Evolutionary conservation across 1,284 basidiomycete species (phyloP).

Genomic region (Austroboletus niveus): DNA sequence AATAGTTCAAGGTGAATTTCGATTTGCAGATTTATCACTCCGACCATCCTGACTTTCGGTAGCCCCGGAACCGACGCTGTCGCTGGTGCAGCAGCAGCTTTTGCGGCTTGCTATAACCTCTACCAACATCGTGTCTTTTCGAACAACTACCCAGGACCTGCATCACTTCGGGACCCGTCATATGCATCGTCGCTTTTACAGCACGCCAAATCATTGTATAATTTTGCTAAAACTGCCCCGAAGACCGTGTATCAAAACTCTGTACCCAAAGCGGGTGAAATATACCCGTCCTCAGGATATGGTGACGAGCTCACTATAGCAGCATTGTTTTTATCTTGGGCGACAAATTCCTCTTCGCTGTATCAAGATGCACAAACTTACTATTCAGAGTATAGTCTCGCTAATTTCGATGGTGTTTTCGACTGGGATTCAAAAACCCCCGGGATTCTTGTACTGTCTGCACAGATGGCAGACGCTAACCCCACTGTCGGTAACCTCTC

Average conservation of each 20-base stretch:
- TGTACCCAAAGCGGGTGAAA: constrained; percentile 59
- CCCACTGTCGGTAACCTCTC: constrained; percentile 52
- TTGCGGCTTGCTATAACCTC: constrained; percentile 80
- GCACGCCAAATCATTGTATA: constrained; percentile 76
- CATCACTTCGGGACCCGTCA: constrained; percentile 68
- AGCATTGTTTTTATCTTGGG: constrained; percentile 74
- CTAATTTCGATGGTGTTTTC: constrained; percentile 59
- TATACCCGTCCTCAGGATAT: constrained; percentile 74
- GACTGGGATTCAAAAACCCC: constrained; percentile 90
- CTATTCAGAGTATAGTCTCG: constrained; percentile 60
- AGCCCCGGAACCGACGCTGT: constrained; percentile 88
- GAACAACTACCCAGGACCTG: constrained; percentile 51
- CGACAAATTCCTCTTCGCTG: constrained; percentile 58
- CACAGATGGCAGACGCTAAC: constrained; percentile 59
- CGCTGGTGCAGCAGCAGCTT: constrained; percentile 79
- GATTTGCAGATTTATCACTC: background rate
- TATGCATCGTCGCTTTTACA: constrained; percentile 69
- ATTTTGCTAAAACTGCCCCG: constrained; percentile 66
- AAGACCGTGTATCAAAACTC: constrained; percentile 61
- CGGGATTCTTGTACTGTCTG: constrained; percentile 72
- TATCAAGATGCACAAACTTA: constrained; percentile 65
- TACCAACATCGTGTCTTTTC: constrained; percentile 63
- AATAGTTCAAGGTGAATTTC: constrained; percentile 51
- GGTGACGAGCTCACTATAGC: constrained; percentile 73
- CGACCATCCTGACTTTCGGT: constrained; percentile 10